Percentiles rank a stretch among this genome's conserved stretches.
These are phyloP conservation scores for Euphorbia pulcherrima DNA, from an alignment of 345 rosid genomes.

Conservation along the genomic window DNA sequence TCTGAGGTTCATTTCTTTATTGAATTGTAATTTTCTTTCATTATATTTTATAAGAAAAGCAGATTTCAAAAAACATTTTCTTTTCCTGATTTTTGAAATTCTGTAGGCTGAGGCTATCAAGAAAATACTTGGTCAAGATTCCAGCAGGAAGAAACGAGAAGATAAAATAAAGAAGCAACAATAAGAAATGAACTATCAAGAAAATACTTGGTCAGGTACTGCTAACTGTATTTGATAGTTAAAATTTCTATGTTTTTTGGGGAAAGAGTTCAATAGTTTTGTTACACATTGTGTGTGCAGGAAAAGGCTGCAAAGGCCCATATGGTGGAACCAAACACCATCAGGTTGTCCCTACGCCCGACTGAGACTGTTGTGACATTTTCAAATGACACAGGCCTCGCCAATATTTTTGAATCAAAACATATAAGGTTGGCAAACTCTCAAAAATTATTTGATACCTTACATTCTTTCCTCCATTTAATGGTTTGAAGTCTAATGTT, in stretches of 20 bases:
- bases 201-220: conserved; percentile 85
- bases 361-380: conserved; percentile 73
- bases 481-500: conserved; percentile 13
- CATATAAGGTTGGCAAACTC: conserved; percentile 41
- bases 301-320: conserved; percentile 68
- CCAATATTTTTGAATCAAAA: conserved; percentile 61
- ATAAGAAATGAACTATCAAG: conserved; percentile 77
- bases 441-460: too few relatives aligned
- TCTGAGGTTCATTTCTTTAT: conserved; percentile 57
- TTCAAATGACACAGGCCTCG: conserved; percentile 67
- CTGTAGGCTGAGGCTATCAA: conserved; percentile 83
- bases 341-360: conserved; percentile 71
- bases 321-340: conserved; percentile 40
- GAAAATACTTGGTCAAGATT: conserved; percentile 95
- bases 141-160: conserved; percentile 82
- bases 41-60: conserved; percentile 4
- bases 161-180: conserved; percentile 71
- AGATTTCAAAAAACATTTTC: conserved; percentile 9
- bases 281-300: conserved; percentile 30
- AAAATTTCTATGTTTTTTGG: background rate
- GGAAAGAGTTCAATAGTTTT: conserved; percentile 9
- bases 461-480: background rate
- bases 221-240: background rate
- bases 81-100: conserved; percentile 1
- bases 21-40: conserved; percentile 6